These are phyloP conservation scores for Tuber borchii DNA, from an alignment of 495 filamentous ascomycete genomes.

Conservation along the genomic window DNA sequence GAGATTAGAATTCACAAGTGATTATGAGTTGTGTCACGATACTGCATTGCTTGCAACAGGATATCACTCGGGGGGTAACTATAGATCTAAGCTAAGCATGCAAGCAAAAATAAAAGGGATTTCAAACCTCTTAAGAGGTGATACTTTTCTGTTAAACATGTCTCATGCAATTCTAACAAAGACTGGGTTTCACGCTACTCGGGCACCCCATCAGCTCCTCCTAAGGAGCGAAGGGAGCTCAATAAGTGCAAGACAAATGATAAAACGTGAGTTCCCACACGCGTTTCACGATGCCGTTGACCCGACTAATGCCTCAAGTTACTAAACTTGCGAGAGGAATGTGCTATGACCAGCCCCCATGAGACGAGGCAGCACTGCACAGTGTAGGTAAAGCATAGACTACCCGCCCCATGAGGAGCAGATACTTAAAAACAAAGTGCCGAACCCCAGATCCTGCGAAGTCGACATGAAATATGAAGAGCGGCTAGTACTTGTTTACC, in stretches of 20 bases:
- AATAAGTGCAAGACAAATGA: background rate
- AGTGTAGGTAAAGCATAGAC: background rate
- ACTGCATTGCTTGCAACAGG: background rate
- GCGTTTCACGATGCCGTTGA: background rate
- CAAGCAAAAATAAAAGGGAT: background rate
- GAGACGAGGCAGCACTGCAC: background rate
- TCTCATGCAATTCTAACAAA: background rate
- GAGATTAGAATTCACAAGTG: no score
- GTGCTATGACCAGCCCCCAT: background rate
- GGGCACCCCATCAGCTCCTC: background rate
- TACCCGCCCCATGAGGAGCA: background rate
- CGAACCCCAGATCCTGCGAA: background rate
- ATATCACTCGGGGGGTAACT: background rate
- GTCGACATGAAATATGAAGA: background rate
- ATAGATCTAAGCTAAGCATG: background rate
- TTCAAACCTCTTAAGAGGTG: background rate
- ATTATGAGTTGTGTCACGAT: no score
- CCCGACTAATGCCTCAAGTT: background rate
- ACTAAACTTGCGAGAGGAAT: background rate
- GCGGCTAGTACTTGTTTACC: background rate
- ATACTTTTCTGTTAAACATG: background rate
- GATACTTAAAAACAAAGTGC: background rate
- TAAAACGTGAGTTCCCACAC: background rate
- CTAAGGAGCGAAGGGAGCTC: background rate
- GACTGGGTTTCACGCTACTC: background rate